Conservation (phyloP, 1,139 yeast genomes). For the Nakaseomyces bracarensis region DNA sequence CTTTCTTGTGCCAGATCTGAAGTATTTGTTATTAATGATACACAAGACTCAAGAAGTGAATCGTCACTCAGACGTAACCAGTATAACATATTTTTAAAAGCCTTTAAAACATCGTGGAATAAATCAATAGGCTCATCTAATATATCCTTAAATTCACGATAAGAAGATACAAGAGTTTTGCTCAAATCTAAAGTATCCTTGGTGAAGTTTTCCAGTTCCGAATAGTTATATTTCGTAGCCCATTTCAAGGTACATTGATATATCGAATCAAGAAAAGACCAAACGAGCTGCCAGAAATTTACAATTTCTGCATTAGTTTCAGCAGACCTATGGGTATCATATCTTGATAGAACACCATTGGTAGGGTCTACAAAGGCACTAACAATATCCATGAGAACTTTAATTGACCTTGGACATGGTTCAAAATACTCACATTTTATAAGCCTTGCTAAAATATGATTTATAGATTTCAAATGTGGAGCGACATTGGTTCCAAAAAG, state of each 20-base stretch:
- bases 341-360: slow-evolving; percentile 42
- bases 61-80: slow-evolving; percentile 81
- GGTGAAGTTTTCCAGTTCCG: slow-evolving; percentile 65
- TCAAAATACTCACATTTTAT: slow-evolving; percentile 49
- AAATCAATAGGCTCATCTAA: slow-evolving; percentile 31
- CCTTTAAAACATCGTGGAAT: slow-evolving; percentile 32
- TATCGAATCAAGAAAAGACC: slow-evolving; percentile 65
- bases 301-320: slow-evolving; percentile 28
- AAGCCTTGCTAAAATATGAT: slow-evolving; percentile 40
- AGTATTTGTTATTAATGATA: slow-evolving; percentile 57
- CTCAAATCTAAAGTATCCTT: slow-evolving; percentile 81
- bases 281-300: slow-evolving; percentile 55
- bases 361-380: slow-evolving; percentile 60
- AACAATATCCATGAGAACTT: slow-evolving; percentile 67
- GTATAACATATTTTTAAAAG: slow-evolving; percentile 56
- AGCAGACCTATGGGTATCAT: slow-evolving; percentile 20
- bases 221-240: slow-evolving; percentile 56
- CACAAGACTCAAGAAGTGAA: slow-evolving; percentile 67
- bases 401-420: slow-evolving; percentile 67
- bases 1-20: slow-evolving; percentile 54
- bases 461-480: slow-evolving; percentile 43
- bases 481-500: slow-evolving; percentile 40
- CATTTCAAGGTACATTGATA: slow-evolving; percentile 63
- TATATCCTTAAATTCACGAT: slow-evolving; percentile 43
- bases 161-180: slow-evolving; percentile 56